Base-by-base conservation (phyloP, 768 basidiomycete species). In the Hygrophorus russula region DNA sequence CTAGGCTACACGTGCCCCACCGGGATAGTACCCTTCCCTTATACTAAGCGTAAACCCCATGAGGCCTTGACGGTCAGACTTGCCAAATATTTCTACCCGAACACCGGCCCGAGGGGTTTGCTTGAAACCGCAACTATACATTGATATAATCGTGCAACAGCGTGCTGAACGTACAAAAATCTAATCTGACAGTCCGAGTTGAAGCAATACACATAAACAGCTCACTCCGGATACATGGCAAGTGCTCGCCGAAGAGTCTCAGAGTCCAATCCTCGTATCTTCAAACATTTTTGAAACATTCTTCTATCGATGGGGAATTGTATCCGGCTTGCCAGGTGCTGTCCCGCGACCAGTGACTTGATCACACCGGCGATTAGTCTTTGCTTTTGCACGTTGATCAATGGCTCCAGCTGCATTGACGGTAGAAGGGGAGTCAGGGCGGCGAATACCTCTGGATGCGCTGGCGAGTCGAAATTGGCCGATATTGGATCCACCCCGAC, bases 301-400 rank as follows among this genome's bases (percentile, higher is more conserved):
- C 76, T 82, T 64, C 79, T 81, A 60, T 90, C 85, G 29, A 80
- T 63, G 20, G 74, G 69, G 49, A 75, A 81, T 31, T 83, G 74
- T 20, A 87, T 69, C 19, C 74, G 74, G 46, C 80, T 78, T 2
- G 88, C 83, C 8, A 88, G 72, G 53, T 90, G 88, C 55, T 90
- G 88, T 2, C 85, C 84, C 8, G 81, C 78, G 6, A 90, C 84
- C 43, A 90, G 63, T 5, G 75, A 71, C 58, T 88, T 87, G 64
- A 90, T 84, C 33, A 86, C 80, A 12, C 73, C 74, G 8, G 88
- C 85, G 41, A 87, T 83, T 51, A 81, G 63, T 29, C 88, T 76
- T 56, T 91, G 88, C 60, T 91, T 90, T 60, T 90, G 85, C 5
- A 91, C 81, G 56, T 89, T 91, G 63, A 91, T 86, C 46, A 91